A percentile compares a stretch with the other conserved stretches of the same genome.
phyloP scores from a whole-genome alignment of 345 rosid genomes.

The Moricandia arvensis region DNA sequence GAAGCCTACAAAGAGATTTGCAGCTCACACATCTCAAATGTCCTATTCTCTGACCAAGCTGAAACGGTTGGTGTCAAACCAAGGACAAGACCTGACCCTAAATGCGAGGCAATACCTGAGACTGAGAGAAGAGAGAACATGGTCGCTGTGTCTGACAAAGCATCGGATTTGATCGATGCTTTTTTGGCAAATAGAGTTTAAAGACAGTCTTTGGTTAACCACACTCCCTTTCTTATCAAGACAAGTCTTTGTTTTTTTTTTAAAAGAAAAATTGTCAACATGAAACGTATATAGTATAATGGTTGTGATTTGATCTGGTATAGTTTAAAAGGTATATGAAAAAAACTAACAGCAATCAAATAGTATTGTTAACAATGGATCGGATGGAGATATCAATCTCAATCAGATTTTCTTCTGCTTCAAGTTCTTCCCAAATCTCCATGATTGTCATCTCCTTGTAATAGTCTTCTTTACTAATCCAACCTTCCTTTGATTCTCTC shows the following conservation, averaged over 20 bases:
- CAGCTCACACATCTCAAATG: conserved; percentile 61
- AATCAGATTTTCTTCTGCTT: conserved; percentile 64
- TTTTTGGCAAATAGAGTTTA: conserved; percentile 23
- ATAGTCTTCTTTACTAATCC: conserved; percentile 38
- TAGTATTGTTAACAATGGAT: conserved; percentile 36
- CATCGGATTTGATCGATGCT: conserved; percentile 37
- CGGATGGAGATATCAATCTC: conserved; percentile 75
- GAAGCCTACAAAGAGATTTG: conserved; percentile 86
- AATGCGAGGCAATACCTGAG: background rate
- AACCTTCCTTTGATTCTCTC: conserved; percentile 21
- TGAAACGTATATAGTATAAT: background rate
- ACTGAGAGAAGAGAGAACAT: conserved; percentile 28
- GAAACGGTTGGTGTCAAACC: conserved; percentile 59
- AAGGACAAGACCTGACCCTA: conserved; percentile 8
- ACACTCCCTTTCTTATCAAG: background rate
- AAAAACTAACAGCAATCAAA: background rate
- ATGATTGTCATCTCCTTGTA: conserved; percentile 26
- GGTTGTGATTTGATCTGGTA: background rate
- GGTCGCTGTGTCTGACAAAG: background rate
- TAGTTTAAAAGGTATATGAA: background rate
- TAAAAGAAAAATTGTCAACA: background rate
- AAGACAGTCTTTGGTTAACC: conserved; percentile 18
- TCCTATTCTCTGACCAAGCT: conserved; percentile 78
- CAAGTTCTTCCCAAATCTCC: conserved; percentile 55
- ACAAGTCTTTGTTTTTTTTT: background rate